These are phyloP conservation scores for Amanita brunnescens DNA, from an alignment of 768 basidiomycete genomes.

Conservation along the genomic window DNA sequence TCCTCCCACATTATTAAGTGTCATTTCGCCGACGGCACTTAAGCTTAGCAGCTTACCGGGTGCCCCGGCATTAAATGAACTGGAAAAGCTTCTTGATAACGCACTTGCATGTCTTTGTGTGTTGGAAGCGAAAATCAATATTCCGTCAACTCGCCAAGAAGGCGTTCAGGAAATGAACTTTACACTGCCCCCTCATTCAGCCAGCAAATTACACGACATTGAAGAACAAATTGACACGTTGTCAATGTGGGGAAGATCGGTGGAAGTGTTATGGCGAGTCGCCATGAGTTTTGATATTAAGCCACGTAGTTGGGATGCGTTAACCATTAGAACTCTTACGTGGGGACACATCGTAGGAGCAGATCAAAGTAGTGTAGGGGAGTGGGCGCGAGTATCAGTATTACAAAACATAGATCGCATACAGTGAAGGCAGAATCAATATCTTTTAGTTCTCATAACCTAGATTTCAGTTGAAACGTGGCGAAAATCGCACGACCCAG, in stretches of 20 bases:
- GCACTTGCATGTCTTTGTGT: not conserved
- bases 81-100: not conserved
- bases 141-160: not conserved
- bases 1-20: not conserved
- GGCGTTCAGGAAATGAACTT: not conserved
- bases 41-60: not conserved
- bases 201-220: constrained; percentile 28
- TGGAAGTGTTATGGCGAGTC: constrained; percentile 50
- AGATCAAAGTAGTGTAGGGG: constrained; percentile 29
- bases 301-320: constrained; percentile 34
- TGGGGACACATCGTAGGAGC: constrained; percentile 42
- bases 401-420: constrained; percentile 15
- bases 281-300: constrained; percentile 32
- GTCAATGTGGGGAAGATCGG: constrained; percentile 38
- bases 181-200: constrained; percentile 23
- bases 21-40: not conserved
- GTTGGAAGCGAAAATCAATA: not conserved
- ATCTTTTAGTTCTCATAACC: not conserved
- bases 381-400: constrained; percentile 46
- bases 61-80: not conserved
- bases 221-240: constrained; percentile 20
- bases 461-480: not conserved
- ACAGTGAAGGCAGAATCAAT: not conserved
- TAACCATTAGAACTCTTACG: constrained; percentile 46
- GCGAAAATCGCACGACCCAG: not conserved